A percentile compares a stretch with the other conserved stretches of the same genome.
phyloP scores from a whole-genome alignment of 2,329 filamentous ascomycete species.

The Claviceps monticola region DNA sequence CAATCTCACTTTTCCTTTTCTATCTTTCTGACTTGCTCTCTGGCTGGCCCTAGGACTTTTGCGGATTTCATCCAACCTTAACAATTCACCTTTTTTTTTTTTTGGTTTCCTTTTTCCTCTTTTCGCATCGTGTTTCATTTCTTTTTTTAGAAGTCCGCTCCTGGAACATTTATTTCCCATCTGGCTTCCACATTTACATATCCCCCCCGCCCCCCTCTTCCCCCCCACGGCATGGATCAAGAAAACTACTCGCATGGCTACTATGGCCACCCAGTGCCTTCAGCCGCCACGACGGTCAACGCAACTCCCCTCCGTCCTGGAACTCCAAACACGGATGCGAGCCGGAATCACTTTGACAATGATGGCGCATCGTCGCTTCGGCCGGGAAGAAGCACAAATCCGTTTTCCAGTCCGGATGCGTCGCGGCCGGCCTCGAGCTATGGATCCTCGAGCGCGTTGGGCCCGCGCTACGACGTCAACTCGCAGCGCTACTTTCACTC shows the following conservation, averaged over 20 bases:
- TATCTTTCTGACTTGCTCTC: too few species aligned
- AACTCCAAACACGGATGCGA: constrained; percentile 27
- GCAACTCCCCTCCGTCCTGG: constrained; percentile 26
- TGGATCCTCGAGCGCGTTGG: constrained; percentile 28
- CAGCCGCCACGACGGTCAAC: constrained; percentile 23
- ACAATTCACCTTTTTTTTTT: too few species aligned
- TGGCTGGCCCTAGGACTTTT: too few species aligned
- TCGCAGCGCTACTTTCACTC: constrained; percentile 56
- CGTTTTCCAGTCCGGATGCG: constrained; percentile 29
- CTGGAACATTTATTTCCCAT: too few species aligned
- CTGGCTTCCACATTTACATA: not conserved
- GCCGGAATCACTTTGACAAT: constrained; percentile 28
- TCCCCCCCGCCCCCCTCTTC: too few species aligned
- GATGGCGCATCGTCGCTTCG: constrained; percentile 23
- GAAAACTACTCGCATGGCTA: constrained; percentile 11
- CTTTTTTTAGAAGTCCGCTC: too few species aligned
- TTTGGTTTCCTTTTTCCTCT: not conserved
- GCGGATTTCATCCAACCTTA: too few species aligned
- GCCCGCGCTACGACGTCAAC: constrained; percentile 22
- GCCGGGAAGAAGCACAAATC: constrained; percentile 21
- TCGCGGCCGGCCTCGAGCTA: constrained; percentile 36
- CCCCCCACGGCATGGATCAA: constrained; percentile 15
- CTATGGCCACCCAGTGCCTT: constrained; percentile 17
- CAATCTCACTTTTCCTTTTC: too few species aligned
- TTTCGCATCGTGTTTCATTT: not conserved